Conservation (phyloP, 106 monocot genomes). For the Dioscorea zingiberensis region DNA sequence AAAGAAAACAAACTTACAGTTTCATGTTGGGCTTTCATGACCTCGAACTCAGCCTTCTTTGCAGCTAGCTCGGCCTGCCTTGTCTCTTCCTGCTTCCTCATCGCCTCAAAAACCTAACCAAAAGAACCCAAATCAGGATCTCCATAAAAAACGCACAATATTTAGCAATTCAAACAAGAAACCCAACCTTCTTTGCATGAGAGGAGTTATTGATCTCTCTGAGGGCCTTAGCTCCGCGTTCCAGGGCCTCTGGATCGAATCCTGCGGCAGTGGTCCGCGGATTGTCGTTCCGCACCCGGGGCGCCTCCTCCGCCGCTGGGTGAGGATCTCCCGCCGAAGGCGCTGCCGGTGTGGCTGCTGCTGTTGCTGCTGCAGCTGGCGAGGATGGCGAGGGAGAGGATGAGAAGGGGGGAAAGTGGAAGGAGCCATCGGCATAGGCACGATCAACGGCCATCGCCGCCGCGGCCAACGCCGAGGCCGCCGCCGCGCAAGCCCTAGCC, state of each 20-base stretch:
- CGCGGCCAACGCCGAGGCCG: slow-evolving; percentile 27
- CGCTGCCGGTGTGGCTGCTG: neutral
- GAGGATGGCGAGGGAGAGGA: slow-evolving; percentile 3
- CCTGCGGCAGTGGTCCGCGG: slow-evolving; percentile 82
- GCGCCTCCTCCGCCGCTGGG: slow-evolving; percentile 21
- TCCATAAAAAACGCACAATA: too few relatives aligned
- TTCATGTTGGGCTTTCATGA: slow-evolving; percentile 67
- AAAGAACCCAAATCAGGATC: neutral
- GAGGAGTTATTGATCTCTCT: slow-evolving; percentile 58
- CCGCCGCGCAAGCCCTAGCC: slow-evolving; percentile 14
- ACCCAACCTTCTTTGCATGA: slow-evolving; percentile 66
- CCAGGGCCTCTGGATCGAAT: slow-evolving; percentile 88
- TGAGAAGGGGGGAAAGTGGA: slow-evolving; percentile 28
- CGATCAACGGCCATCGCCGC: slow-evolving; percentile 31
- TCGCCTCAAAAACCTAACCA: slow-evolving; percentile 69
- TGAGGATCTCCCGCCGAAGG: neutral
- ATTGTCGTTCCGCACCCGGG: slow-evolving; percentile 47
- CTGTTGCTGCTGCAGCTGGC: slow-evolving; percentile 3
- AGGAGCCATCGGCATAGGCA: slow-evolving; percentile 45
- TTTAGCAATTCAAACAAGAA: too few relatives aligned
- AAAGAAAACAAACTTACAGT: slow-evolving; percentile 36
- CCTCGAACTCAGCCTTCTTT: slow-evolving; percentile 68
- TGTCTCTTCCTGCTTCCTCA: slow-evolving; percentile 88
- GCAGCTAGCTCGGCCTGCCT: slow-evolving; percentile 45
- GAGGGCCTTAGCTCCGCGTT: slow-evolving; percentile 71